Conservation (phyloP, 371 early-diverging fungal genomes). For the Mucor velutinosus region DNA sequence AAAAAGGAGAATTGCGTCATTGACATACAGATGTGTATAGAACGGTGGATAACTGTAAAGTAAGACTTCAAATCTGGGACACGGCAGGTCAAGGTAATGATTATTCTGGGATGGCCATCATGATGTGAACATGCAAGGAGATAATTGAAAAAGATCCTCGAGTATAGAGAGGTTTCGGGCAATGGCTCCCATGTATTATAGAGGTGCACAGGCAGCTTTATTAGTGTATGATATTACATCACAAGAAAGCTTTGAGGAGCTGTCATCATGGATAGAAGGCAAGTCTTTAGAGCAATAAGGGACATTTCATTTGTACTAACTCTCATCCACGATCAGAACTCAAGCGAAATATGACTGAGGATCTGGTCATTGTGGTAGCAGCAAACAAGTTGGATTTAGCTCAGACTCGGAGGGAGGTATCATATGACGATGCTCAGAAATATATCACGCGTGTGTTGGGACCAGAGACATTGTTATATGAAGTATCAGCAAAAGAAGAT, state of each 20-base stretch:
- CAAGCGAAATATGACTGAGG: constrained; percentile 71
- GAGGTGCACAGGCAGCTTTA: constrained; percentile 74
- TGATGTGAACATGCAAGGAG: not conserved
- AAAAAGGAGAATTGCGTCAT: not conserved
- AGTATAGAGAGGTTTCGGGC: constrained; percentile 62
- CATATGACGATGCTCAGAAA: constrained; percentile 59
- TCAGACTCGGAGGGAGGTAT: constrained; percentile 58
- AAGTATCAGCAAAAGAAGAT: constrained; percentile 77
- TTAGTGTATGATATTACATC: constrained; percentile 69
- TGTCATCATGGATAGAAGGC: constrained; percentile 71
- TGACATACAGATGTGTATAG: constrained; percentile 29
- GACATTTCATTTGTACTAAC: not conserved
- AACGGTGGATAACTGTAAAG: constrained; percentile 67
- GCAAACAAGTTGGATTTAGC: constrained; percentile 80
- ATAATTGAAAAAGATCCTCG: constrained; percentile 6
- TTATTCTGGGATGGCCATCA: not conserved
- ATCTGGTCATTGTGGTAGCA: constrained; percentile 71
- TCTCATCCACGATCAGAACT: constrained; percentile 49
- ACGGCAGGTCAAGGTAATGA: constrained; percentile 67
- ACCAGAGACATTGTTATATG: constrained; percentile 61
- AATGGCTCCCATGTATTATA: constrained; percentile 81
- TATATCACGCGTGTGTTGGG: constrained; percentile 63
- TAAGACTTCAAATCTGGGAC: constrained; percentile 73
- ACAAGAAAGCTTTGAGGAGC: constrained; percentile 62
- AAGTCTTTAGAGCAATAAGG: not conserved